Percentiles rank a stretch among this genome's conserved stretches.
Conservation (phyloP, 2,329 filamentous ascomycete species). For the Fusarium zealandicum region DNA sequence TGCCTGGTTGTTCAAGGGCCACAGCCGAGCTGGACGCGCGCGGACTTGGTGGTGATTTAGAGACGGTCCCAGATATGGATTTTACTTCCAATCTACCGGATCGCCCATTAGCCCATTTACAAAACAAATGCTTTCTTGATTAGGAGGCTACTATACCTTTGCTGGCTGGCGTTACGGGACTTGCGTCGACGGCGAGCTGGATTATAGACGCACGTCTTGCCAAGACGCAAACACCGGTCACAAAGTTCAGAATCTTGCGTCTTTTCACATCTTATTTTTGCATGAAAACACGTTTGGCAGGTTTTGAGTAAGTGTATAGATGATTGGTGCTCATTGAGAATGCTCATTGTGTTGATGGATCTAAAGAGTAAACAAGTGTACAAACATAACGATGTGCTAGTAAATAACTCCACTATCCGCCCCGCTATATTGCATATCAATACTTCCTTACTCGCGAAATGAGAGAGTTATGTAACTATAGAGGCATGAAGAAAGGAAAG, state of each 20-base stretch:
- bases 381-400: no score
- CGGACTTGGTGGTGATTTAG: constrained; percentile 18
- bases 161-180: constrained; percentile 16
- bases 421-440: no score
- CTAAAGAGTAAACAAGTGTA: not conserved
- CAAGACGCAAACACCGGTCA: constrained; percentile 45
- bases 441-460: no score
- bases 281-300: constrained; percentile 44
- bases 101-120: no score
- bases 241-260: constrained; percentile 42
- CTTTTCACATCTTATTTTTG: constrained; percentile 45
- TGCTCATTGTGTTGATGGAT: constrained; percentile 11
- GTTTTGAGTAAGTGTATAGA: constrained; percentile 34
- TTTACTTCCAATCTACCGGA: not conserved
- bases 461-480: no score
- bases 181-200: constrained; percentile 39
- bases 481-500: no score
- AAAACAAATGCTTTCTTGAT: no score
- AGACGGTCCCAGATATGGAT: not conserved
- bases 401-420: no score
- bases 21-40: not conserved
- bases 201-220: constrained; percentile 43
- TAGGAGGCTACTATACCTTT: no score
- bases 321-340: not conserved
- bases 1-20: not conserved